Evolutionary conservation across 169 alveolate species (phyloP), one percentile per base, ranked within the genome.

Genomic region (Neospora caninum): DNA sequence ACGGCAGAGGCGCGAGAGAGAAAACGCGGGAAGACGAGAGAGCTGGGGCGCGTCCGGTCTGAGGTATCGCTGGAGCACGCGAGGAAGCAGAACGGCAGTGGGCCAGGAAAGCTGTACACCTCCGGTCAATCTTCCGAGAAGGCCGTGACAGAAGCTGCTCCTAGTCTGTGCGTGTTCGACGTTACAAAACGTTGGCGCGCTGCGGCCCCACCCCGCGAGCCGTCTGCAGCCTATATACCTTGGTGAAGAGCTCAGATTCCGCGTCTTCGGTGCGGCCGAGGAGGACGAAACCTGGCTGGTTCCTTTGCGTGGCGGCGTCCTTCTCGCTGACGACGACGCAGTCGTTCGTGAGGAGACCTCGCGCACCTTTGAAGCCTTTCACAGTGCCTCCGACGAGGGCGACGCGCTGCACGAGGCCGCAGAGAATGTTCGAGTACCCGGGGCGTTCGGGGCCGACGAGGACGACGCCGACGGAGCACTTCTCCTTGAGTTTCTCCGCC

Each of bases 371-470:
- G 73, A 91, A 91, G 20, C 93, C 93, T 10, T 54, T 16, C 41
- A 70, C 70, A 18, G 22, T 73, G 58, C 93, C 93, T 39, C 73
- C 78, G 6, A 41, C 29, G 36, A 67, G 69, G 1, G 70, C 49
- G 88, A 91, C 84, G 38, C 88, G 93, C 93, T 91, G 36, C 49
- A 94, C 86, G 49, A 99, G 92, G 38, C 99, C 99, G 96, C 98
- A 97, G 88, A 98, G 96, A 31, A 99, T 99, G 95, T 99, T 98
- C 95, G 98, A 96, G 42, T 98, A 98, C 58, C 99, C 99, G 0
- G 99, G 99, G 9, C 99, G 98, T 91, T 98, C 98, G 91, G 99
- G 97, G 10, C 99, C 99, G 94, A 98, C 94, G 45, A 98, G 97
- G 31, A 98, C 98, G 43, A 98, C 98, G 49, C 99, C 99, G 29